Evolutionary conservation across 2,329 filamentous ascomycete genomes (phyloP), one percentile per base, ranked within the genome.

Genomic region (Beauveria bassiana): DNA sequence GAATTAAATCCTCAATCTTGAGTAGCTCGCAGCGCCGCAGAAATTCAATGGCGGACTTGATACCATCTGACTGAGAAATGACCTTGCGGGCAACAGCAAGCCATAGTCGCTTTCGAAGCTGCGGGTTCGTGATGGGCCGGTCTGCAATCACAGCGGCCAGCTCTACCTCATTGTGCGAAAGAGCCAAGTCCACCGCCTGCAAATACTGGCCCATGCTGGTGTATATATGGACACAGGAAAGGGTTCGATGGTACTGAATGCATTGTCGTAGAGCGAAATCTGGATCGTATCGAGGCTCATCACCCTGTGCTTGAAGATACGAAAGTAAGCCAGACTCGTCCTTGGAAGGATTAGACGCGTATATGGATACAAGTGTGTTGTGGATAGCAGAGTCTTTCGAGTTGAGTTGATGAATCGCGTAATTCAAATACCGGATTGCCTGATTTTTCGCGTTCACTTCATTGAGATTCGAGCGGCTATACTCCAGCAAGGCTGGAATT

Each of bases 141-240:
- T 98, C 93, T 1, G 95, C 93, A 58, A 99, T 91, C 51, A 90
- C 86, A 28, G 91, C 88, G 1, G 95, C 95, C 7, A 98, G 86
- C 64, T 97, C 92, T 55, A 97, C 86, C 70, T 96, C 89, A 68
- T 92, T 84, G 72, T 98, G 91, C 52, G 93, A 90, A 40, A 99
- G 81, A 1, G 95, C 95, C 5, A 99, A 83, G 70, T 96, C 91
- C 4, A 99, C 95, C 1, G 93, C 93, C 73, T 96, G 91, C 20
- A 91, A 84, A 71, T 96, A 97, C 73, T 98, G 92, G 0, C 89
- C 89, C 93, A 99, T 99, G 64, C 88, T 90, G 61, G 90, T 96
- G 78, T 98, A 99, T 65, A 99, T 97, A 73, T 98, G 93, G 5
- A 98, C 93, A 70, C 93, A 96, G 16, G 91, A 96, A 65, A 96